Percentiles rank a stretch among this genome's conserved stretches.
These are phyloP conservation scores for Trichoderma sp. DNA, from an alignment of 2,329 filamentous ascomycete genomes.

Conservation along the genomic window DNA sequence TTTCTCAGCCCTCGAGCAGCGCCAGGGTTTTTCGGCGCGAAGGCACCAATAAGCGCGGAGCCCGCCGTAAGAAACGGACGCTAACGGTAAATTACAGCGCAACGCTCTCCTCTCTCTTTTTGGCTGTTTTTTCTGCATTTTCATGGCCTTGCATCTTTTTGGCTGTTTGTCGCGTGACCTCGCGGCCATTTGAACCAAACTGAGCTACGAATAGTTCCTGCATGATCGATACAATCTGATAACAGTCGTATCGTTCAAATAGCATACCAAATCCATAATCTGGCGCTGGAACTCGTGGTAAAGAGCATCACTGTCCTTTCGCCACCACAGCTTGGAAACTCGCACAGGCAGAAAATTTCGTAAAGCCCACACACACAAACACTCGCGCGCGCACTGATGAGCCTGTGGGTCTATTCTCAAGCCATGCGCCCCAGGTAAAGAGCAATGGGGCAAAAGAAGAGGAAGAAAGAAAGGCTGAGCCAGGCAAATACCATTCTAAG, in stretches of 20 bases:
- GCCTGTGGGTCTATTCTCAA: slow-evolving; percentile 12
- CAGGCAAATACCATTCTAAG: neutral
- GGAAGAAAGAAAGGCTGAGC: neutral
- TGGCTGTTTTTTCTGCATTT: neutral
- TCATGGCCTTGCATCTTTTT: neutral
- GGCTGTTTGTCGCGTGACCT: slow-evolving; percentile 17
- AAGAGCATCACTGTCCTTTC: neutral
- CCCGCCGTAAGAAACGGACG: slow-evolving; percentile 24
- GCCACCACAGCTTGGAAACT: slow-evolving; percentile 3
- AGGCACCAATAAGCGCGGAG: slow-evolving; percentile 14
- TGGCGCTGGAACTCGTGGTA: neutral
- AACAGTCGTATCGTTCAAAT: neutral
- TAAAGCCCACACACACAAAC: slow-evolving; percentile 10
- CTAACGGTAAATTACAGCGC: slow-evolving; percentile 26
- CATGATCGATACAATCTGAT: neutral
- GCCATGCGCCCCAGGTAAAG: neutral
- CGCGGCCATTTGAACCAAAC: neutral
- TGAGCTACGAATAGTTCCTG: neutral
- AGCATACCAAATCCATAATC: neutral
- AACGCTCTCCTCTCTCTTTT: neutral
- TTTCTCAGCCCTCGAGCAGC: neutral
- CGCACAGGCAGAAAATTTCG: slow-evolving; percentile 10
- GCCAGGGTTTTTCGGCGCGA: slow-evolving; percentile 1
- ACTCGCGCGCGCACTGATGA: slow-evolving; percentile 7
- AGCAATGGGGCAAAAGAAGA: slow-evolving; percentile 8